Percentiles rank a stretch among this genome's conserved stretches.
These are phyloP conservation scores for Xylariaceae sp. DNA, from an alignment of 2,329 filamentous ascomycete genomes.

Conservation along the genomic window DNA sequence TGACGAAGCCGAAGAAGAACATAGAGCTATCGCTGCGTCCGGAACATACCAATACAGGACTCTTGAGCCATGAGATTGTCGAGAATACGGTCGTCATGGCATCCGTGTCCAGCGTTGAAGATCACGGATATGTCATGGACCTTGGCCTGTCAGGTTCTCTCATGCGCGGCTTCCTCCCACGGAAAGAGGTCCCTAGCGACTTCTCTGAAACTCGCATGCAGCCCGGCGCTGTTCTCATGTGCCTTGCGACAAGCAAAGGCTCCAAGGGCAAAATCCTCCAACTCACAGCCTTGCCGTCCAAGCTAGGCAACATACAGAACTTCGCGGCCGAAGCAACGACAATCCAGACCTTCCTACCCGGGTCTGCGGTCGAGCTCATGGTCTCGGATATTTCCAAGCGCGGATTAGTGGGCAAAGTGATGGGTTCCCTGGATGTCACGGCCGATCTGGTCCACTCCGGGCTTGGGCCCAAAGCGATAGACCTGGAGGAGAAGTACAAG, in stretches of 20 bases:
- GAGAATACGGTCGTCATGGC: constrained; percentile 77
- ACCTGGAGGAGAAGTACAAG: constrained; percentile 74
- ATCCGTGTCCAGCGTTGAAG: constrained; percentile 84
- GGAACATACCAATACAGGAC: constrained; percentile 67
- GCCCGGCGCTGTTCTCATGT: constrained; percentile 79
- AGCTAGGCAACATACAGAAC: constrained; percentile 61
- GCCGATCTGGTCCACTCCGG: constrained; percentile 89
- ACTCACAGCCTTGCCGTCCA: constrained; percentile 68
- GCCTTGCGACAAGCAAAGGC: constrained; percentile 69
- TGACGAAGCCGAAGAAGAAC: constrained; percentile 64
- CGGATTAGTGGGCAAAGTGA: constrained; percentile 83
- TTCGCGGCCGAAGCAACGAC: constrained; percentile 72
- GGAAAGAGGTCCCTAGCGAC: constrained; percentile 68
- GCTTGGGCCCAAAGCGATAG: constrained; percentile 59
- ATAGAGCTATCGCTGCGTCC: constrained; percentile 87
- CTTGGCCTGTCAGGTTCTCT: constrained; percentile 65
- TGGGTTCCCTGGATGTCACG: constrained; percentile 86
- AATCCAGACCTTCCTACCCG: constrained; percentile 84
- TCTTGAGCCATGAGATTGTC: constrained; percentile 68
- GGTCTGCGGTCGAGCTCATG: constrained; percentile 81
- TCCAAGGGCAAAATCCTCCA: constrained; percentile 80
- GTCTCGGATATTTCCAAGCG: constrained; percentile 67
- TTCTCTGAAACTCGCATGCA: constrained; percentile 64
- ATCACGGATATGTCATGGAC: constrained; percentile 93
- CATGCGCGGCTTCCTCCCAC: constrained; percentile 77